A percentile compares a stretch with the other conserved stretches of the same genome.
phyloP scores from a whole-genome alignment of 192 early-diverging fungal genomes.

The Coemansia erecta region DNA sequence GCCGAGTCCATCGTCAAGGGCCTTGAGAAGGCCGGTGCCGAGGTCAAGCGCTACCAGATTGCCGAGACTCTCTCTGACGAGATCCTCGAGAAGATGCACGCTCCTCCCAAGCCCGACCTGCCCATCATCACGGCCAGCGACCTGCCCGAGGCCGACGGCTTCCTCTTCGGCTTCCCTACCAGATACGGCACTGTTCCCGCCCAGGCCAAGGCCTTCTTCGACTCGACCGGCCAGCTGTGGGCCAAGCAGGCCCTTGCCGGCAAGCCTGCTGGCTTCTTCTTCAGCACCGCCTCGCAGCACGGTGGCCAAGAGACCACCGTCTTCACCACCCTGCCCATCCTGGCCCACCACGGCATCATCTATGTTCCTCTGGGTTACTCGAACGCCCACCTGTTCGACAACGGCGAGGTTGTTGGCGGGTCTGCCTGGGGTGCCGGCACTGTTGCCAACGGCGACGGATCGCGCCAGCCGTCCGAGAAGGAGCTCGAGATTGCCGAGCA shows the following conservation, averaged over 20 bases:
- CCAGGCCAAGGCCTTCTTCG: constrained; percentile 74
- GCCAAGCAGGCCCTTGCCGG: constrained; percentile 57
- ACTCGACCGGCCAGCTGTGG: constrained; percentile 62
- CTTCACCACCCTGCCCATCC: constrained; percentile 61
- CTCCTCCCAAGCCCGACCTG: constrained; percentile 55
- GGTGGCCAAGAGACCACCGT: constrained; percentile 81
- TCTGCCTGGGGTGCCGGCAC: constrained; percentile 68
- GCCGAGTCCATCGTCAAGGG: constrained; percentile 65
- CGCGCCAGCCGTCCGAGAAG: constrained; percentile 61
- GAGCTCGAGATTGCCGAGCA: constrained; percentile 61
- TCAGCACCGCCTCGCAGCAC: constrained; percentile 70
- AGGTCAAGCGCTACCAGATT: constrained; percentile 58
- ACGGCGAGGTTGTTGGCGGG: constrained; percentile 66
- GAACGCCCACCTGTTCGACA: constrained; percentile 54
- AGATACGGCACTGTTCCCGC: constrained; percentile 72
- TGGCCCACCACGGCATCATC: constrained; percentile 77
- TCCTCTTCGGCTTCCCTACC: constrained; percentile 69
- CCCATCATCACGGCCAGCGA: constrained; percentile 57
- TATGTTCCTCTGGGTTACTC: constrained; percentile 72
- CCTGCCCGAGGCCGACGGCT: constrained; percentile 63
- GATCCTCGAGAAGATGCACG: constrained; percentile 70
- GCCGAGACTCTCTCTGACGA: constrained; percentile 66
- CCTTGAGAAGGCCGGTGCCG: constrained; percentile 53
- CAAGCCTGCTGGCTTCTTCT: constrained; percentile 75
- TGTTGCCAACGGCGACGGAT: constrained; percentile 64